phyloP scores from a whole-genome alignment of 2,329 filamentous ascomycete genomes.

The Teratosphaeria nubilosa region DNA sequence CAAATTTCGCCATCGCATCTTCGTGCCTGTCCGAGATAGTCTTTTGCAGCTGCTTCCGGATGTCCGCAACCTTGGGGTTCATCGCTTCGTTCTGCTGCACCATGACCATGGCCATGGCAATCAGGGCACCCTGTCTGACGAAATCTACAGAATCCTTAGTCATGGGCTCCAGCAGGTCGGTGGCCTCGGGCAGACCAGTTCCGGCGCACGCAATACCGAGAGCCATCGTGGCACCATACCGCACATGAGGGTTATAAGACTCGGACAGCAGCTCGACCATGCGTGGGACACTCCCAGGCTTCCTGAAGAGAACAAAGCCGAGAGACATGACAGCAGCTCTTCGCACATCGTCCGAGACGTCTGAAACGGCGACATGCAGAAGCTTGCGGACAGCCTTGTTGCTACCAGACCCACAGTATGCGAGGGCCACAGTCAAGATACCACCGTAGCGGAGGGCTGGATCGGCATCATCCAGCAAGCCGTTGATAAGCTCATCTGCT shows the following conservation, averaged over 20 bases:
- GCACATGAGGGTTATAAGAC: conserved; percentile 96
- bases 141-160: conserved; percentile 99
- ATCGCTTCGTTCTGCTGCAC: conserved; percentile 98
- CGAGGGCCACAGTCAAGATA: conserved; percentile 96
- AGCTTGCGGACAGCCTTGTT: conserved; percentile 97
- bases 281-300: conserved; percentile 89
- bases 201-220: conserved; percentile 96
- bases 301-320: conserved; percentile 96
- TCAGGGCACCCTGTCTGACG: conserved; percentile 89
- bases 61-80: conserved; percentile 89
- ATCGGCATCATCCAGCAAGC: conserved; percentile 84
- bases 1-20: conserved; percentile 99
- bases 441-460: conserved; percentile 90
- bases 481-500: conserved; percentile 89
- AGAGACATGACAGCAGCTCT: conserved; percentile 94
- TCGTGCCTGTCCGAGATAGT: conserved; percentile 91
- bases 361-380: conserved; percentile 90
- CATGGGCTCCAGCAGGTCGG: conserved; percentile 96
- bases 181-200: conserved; percentile 89
- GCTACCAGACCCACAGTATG: conserved; percentile 93
- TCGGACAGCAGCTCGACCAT: conserved; percentile 98
- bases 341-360: conserved; percentile 95
- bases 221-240: conserved; percentile 96
- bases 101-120: conserved; percentile 93
- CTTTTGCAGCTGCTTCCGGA: conserved; percentile 89